A percentile compares a stretch with the other conserved stretches of the same genome.
Conservation (phyloP, 2,329 filamentous ascomycete genomes). For the Pseudocercospora vitis region DNA sequence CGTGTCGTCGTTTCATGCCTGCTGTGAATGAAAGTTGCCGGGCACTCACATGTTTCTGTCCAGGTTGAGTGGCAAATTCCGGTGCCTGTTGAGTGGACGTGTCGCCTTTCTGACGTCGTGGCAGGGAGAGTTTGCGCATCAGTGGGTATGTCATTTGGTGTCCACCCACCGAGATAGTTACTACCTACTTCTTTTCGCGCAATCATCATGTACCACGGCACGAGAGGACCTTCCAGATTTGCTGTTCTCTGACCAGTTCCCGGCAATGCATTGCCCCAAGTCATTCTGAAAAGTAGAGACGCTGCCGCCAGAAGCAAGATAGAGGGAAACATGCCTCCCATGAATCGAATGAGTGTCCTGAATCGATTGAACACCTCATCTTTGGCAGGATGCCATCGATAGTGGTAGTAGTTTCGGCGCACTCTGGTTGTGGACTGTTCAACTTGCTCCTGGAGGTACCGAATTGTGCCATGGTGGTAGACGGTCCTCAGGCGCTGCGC, state of each 20-base stretch:
- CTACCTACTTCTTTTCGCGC: neutral
- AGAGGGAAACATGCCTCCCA: neutral
- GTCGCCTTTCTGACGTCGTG: too few relatives aligned
- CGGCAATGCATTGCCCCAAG: neutral
- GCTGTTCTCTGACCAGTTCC: neutral
- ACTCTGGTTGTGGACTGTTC: neutral
- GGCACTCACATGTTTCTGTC: neutral
- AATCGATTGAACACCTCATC: neutral
- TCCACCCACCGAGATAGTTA: neutral
- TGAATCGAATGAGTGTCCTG: neutral
- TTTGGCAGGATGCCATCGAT: neutral
- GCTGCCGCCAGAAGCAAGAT: neutral
- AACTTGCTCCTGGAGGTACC: neutral
- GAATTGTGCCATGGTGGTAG: neutral
- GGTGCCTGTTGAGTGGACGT: too few relatives aligned
- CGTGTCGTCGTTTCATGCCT: neutral
- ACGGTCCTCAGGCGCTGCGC: neutral
- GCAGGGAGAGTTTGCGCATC: neutral
- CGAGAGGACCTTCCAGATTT: neutral
- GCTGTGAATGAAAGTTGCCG: neutral
- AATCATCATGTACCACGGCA: constrained; percentile 1
- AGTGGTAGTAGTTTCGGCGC: neutral
- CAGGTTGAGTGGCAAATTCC: too few relatives aligned
- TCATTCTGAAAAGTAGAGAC: neutral
- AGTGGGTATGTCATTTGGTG: neutral